Conservation (phyloP, 2,329 filamentous ascomycete genomes). For the Xylariaceae sp. region DNA sequence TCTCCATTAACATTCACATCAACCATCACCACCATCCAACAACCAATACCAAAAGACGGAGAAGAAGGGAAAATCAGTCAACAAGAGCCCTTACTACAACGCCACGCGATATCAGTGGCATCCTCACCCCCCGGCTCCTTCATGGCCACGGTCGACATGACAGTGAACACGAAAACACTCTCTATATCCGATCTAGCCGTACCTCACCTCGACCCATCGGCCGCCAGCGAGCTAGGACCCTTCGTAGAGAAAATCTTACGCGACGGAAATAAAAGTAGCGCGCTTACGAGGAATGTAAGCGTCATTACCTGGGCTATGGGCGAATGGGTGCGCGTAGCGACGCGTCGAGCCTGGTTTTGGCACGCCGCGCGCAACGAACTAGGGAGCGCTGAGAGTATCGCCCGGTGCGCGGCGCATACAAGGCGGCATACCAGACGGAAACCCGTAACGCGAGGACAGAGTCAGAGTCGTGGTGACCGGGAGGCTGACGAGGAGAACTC, state of each 20-base stretch:
- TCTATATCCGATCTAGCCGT: slow-evolving; percentile 50
- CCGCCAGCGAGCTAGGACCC: slow-evolving; percentile 51
- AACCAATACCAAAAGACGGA: slow-evolving; percentile 16
- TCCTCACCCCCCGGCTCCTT: slow-evolving; percentile 51
- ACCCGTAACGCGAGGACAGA: slow-evolving; percentile 11
- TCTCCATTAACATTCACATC: slow-evolving; percentile 60
- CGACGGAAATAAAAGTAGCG: slow-evolving; percentile 35
- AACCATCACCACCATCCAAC: slow-evolving; percentile 42
- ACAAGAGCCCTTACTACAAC: slow-evolving; percentile 40
- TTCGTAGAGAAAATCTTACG: slow-evolving; percentile 43
- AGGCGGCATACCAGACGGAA: slow-evolving; percentile 20
- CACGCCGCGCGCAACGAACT: slow-evolving; percentile 46
- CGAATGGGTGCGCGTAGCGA: slow-evolving; percentile 59
- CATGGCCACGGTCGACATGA: slow-evolving; percentile 51
- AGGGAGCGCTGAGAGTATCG: slow-evolving; percentile 31
- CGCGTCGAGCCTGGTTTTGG: slow-evolving; percentile 60
- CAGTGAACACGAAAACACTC: slow-evolving; percentile 49
- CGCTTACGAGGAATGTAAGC: slow-evolving; percentile 51
- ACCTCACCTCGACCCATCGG: slow-evolving; percentile 50
- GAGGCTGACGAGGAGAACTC: not conserved
- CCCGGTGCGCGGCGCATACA: slow-evolving; percentile 29
- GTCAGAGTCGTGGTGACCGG: slow-evolving; percentile 4
- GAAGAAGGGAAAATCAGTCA: not conserved
- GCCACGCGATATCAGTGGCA: slow-evolving; percentile 51
- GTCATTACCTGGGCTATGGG: slow-evolving; percentile 62